phyloP scores from a whole-genome alignment of 2,329 filamentous ascomycete species.

The Sphaceloma murrayae region DNA sequence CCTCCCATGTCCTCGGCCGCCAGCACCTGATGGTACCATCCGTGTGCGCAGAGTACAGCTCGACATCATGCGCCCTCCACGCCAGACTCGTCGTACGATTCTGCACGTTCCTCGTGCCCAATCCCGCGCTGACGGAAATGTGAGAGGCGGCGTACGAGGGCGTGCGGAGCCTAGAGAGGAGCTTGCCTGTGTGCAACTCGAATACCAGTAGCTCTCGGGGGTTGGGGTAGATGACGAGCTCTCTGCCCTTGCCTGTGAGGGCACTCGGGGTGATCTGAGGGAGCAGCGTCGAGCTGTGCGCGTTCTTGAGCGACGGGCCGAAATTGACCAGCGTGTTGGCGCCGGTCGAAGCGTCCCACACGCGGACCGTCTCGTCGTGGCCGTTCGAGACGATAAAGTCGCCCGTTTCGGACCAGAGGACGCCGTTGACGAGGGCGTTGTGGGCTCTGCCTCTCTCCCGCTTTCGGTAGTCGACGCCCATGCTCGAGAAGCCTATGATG shows the following conservation, averaged over 20 bases:
- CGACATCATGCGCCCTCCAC: slow-evolving; percentile 62
- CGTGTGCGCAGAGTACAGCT: slow-evolving; percentile 72
- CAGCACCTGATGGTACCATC: slow-evolving; percentile 79
- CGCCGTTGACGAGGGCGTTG: slow-evolving; percentile 69
- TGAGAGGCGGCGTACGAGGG: slow-evolving; percentile 18
- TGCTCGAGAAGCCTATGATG: slow-evolving; percentile 41
- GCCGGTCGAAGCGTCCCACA: slow-evolving; percentile 74
- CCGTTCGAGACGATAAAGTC: slow-evolving; percentile 67
- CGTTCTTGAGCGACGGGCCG: slow-evolving; percentile 70
- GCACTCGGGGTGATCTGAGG: slow-evolving; percentile 50
- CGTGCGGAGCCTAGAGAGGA: slow-evolving; percentile 61
- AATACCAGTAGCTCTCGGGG: slow-evolving; percentile 64
- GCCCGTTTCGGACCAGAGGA: slow-evolving; percentile 77
- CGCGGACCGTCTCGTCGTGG: slow-evolving; percentile 72
- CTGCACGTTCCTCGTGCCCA: slow-evolving; percentile 26
- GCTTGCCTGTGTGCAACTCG: slow-evolving; percentile 65
- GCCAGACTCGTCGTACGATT: slow-evolving; percentile 62
- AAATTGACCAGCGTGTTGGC: slow-evolving; percentile 85
- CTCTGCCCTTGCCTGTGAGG: slow-evolving; percentile 47
- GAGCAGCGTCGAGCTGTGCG: slow-evolving; percentile 32
- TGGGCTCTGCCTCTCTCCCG: slow-evolving; percentile 51
- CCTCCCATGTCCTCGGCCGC: slow-evolving; percentile 51
- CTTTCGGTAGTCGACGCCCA: slow-evolving; percentile 36
- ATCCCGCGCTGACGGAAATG: slow-evolving; percentile 17
- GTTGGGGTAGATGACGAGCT: slow-evolving; percentile 73